phyloP scores from a whole-genome alignment of 441 rosid species.

The Adansonia gregorii region DNA sequence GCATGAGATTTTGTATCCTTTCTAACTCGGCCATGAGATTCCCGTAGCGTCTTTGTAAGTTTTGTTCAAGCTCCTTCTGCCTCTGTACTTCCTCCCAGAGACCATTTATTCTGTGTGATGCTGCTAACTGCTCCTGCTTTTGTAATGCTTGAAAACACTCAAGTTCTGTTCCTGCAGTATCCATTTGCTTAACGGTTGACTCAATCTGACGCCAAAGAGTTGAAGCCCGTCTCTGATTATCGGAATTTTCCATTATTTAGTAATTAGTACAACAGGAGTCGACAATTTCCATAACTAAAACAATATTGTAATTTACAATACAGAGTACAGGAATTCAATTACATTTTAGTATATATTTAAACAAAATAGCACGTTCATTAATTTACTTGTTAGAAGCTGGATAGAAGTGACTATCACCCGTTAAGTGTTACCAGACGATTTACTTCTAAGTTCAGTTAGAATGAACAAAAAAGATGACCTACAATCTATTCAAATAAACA shows the following conservation, averaged over 20 bases:
- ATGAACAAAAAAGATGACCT: not conserved
- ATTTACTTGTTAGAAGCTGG: not conserved
- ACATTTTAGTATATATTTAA: not conserved
- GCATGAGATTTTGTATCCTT: conserved; percentile 50
- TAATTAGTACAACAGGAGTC: not conserved
- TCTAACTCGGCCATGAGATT: conserved; percentile 61
- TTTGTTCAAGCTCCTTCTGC: conserved; percentile 86
- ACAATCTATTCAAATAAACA: not conserved
- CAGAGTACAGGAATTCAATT: not conserved
- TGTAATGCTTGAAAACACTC: conserved; percentile 90
- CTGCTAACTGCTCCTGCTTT: conserved; percentile 92
- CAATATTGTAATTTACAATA: not conserved
- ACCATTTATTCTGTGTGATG: conserved; percentile 74
- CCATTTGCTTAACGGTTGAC: conserved; percentile 78
- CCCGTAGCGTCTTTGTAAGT: conserved; percentile 74
- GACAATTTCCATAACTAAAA: not conserved
- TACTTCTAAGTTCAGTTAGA: not conserved
- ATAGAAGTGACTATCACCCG: not conserved
- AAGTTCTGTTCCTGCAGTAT: conserved; percentile 84
- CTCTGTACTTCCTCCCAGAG: conserved; percentile 86
- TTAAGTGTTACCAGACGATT: not conserved
- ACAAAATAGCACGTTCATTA: not conserved
- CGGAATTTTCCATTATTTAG: not conserved
- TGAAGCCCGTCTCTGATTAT: conserved; percentile 70
- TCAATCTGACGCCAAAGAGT: conserved; percentile 77